These are phyloP conservation scores for Russula compacta DNA, from an alignment of 768 basidiomycete genomes.

Conservation along the genomic window DNA sequence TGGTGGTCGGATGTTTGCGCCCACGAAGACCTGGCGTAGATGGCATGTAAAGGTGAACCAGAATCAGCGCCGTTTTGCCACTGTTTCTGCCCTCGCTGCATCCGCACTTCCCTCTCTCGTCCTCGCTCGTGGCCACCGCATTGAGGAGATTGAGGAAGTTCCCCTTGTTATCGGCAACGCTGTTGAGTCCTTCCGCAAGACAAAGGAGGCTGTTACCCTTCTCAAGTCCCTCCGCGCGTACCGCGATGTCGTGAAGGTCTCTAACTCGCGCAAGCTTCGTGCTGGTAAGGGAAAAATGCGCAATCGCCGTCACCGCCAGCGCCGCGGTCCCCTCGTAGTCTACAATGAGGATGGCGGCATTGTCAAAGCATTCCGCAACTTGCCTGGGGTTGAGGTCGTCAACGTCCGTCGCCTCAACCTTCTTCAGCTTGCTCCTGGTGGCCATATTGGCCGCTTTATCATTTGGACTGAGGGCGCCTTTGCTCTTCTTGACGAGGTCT, in stretches of 20 bases:
- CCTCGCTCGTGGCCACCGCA: slow-evolving; percentile 97
- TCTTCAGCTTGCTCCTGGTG: slow-evolving; percentile 98
- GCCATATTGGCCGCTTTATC: slow-evolving; percentile 96
- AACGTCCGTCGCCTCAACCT: slow-evolving; percentile 92
- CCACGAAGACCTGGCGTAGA: slow-evolving; percentile 98
- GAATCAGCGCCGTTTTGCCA: slow-evolving; percentile 97
- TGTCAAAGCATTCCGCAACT: slow-evolving; percentile 96
- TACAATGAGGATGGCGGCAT: slow-evolving; percentile 98
- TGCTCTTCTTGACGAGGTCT: slow-evolving; percentile 85
- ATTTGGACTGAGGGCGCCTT: slow-evolving; percentile 99
- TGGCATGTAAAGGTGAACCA: slow-evolving; percentile 99
- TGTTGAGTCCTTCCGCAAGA: slow-evolving; percentile 87
- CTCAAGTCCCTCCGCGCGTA: slow-evolving; percentile 87
- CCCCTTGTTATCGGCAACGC: slow-evolving; percentile 80
- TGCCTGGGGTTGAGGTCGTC: slow-evolving; percentile 96
- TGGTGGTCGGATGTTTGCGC: slow-evolving; percentile 99
- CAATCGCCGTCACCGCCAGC: slow-evolving; percentile 93
- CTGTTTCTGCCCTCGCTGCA: slow-evolving; percentile 95
- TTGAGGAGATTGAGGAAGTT: slow-evolving; percentile 94
- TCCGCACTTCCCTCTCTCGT: slow-evolving; percentile 97
- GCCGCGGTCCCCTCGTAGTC: slow-evolving; percentile 93
- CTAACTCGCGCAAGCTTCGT: slow-evolving; percentile 92
- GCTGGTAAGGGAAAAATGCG: slow-evolving; percentile 97
- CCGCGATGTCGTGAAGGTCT: slow-evolving; percentile 90
- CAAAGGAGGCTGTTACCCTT: slow-evolving; percentile 91